Evolutionary conservation across 768 basidiomycete species (phyloP), one percentile per base, ranked within the genome.

Genomic region (Rubroboletus pulcherrimus): DNA sequence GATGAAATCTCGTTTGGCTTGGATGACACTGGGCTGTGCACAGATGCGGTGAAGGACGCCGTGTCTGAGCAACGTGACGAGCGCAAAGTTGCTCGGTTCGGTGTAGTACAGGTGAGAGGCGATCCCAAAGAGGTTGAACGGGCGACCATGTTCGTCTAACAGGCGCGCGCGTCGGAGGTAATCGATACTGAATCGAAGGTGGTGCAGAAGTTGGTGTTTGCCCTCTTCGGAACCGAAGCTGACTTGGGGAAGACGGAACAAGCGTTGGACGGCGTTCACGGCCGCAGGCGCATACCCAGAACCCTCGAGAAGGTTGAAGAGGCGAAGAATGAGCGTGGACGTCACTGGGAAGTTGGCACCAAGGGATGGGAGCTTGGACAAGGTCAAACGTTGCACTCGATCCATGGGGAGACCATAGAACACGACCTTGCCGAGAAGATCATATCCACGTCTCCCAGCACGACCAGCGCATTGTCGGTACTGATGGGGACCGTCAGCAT

Each of bases 391-490:
- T 58, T 86, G 81, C 4, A 86, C 80, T 39, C 85, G 77, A 55
- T 84, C 81, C 64, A 85, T 76, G 4, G 85, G 70, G 7, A 89
- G 65, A 24, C 86, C 87, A 62, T 85, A 87, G 72, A 90, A 89
- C 2, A 89, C 75, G 38, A 89, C 86, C 50, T 85, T 85, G 7
- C 87, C 87, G 0, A 85, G 73, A 7, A 84, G 76, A 62, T 89
- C 86, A 56, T 77, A 87, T 2, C 87, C 87, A 63, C 87, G 78
- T 41, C 87, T 79, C 54, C 87, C 87, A 39, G 87, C 87, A 66
- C 87, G 78, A 53, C 87, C 87, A 43, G 85, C 80, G 56, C 85
- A 86, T 76, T 89, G 87, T 11, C 87, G 82, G 65, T 85, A 89
- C 84, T 85, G 60, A 33, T 49, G 11, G 11, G 0, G 6, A 34